Evolutionary conservation across 305 asterid species (phyloP), one percentile per base, ranked within the genome.

Genomic region (Fraxinus latifolia): DNA sequence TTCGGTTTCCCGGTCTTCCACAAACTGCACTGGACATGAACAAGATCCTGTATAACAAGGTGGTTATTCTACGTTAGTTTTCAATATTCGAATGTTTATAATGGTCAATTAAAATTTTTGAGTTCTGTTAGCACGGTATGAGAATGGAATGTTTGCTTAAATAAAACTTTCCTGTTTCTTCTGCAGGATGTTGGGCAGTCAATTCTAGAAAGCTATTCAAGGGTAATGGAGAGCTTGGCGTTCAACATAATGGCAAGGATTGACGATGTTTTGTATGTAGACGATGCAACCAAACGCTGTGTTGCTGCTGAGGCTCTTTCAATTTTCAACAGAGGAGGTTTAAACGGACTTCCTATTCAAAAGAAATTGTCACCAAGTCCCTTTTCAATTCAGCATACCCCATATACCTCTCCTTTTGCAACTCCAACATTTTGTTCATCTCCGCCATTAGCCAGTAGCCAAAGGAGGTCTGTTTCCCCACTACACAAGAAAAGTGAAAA

Each of bases 211-310:
- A 92, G 99, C 92, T 96, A 96, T 85, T 93, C 99, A 14, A 90
- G 99, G 89, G 99, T 96, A 71, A 91, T 93, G 98, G 98, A 96
- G 93, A 96, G 99, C 90, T 85, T 96, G 87, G 98, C 99, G 7
- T 96, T 96, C 84, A 96, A 96, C 88, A 89, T 96, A 53, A 94
- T 96, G 73, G 99, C 99, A 0, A 91, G 99, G 83, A 93, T 96
- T 0, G 99, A 96, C 8, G 98, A 96, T 76, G 98, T 93, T 21
- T 67, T 96, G 65, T 96, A 47, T 15, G 98, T 93, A 7, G 99
- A 96, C 72, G 98, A 96, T 83, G 94, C 97, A 53, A 87, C 92
- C 79, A 92, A 86, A 78, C 91, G 85, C 4, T 86, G 90, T 79
- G 95, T 88, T 79, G 95, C 92, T 32, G 90, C 93, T 7, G 99